Base-by-base conservation (phyloP, 1,284 basidiomycete species). In the Inonotus hispidus region DNA sequence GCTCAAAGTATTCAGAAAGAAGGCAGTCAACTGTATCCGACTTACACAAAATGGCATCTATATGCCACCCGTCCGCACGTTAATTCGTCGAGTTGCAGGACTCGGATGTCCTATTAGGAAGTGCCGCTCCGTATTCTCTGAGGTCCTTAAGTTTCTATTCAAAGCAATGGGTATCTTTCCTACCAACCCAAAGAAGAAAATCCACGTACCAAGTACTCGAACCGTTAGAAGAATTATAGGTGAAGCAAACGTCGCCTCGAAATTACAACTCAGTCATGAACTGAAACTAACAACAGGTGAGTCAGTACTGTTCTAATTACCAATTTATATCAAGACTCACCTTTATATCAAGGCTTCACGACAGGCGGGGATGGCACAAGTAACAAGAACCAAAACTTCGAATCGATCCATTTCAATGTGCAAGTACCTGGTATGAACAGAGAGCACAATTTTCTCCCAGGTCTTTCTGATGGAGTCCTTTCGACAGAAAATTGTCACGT, bases 281-380 rank as follows among this genome's bases (percentile, higher is more conserved):
- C 29, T 59, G 27, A 55, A 16, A 14, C 1, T 11, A 27, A 43
- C 57, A 14, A 13, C 5, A 21, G 50, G 57, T 59, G 25, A 59
- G 57, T 52, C 10, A 59, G 27, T 21, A 3, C 21, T 5, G 16
- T 23, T 29, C 32, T 2, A 41, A 3, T 32, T 32, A 32, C 8
- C 32, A 4, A 32, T 4, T 4, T 32, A 35, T 53, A 2, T 7
- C 38, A 25, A 38, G n/a, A n/a, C 38, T 19, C 16, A 37, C 32
- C 16, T 35, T n/a, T 45, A 8, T 32, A 32, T 14, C 41, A 50
- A 66, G 63, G 14, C 37, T 41, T 63, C 35, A 61, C 61, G 13
- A 25, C 60, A 16, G 59, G 61, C 32, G 41, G 54, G 0, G 65
- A 66, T 53, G 60, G 60, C 6, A 65, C 65, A 5, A 53, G 58